Conservation (phyloP, 2,329 filamentous ascomycete species). For the Myriosclerotinia curreyana region DNA sequence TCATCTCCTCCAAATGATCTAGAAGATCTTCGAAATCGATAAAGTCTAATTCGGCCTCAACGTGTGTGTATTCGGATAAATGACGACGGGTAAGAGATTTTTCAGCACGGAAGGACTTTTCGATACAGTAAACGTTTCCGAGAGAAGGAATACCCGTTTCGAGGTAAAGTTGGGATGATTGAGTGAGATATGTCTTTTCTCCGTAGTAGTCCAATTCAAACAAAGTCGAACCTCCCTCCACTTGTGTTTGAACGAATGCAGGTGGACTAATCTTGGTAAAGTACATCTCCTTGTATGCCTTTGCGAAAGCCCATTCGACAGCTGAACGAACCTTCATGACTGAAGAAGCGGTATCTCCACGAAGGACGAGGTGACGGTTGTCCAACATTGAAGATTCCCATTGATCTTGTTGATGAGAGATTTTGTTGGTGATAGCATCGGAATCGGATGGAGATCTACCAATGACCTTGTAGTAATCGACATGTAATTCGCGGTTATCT, state of each 20-base stretch:
- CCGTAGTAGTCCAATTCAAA: constrained; percentile 57
- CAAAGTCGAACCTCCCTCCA: constrained; percentile 72
- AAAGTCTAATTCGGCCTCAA: constrained; percentile 95
- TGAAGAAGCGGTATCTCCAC: constrained; percentile 64
- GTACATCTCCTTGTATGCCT: constrained; percentile 60
- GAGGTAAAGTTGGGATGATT: constrained; percentile 95
- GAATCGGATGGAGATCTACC: constrained; percentile 69
- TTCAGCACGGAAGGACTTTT: constrained; percentile 98
- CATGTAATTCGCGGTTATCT: constrained; percentile 67
- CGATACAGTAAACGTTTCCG: constrained; percentile 95
- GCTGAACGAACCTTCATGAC: constrained; percentile 71
- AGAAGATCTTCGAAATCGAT: constrained; percentile 90
- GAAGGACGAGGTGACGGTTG: constrained; percentile 67
- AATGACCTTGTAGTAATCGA: constrained; percentile 67
- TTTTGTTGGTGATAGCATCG: constrained; percentile 71
- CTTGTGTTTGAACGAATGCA: constrained; percentile 78
- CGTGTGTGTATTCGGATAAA: constrained; percentile 92
- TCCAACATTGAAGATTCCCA: constrained; percentile 51
- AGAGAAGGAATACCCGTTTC: constrained; percentile 89
- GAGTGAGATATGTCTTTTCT: constrained; percentile 88
- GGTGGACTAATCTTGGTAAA: constrained; percentile 71
- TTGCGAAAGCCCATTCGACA: constrained; percentile 65
- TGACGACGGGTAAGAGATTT: constrained; percentile 93
- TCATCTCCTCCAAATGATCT: constrained; percentile 77
- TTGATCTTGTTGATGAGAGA: constrained; percentile 64